Evolutionary conservation across 1,284 basidiomycete species (phyloP), one percentile per base, ranked within the genome.

Genomic region (Trichosporon asahii): DNA sequence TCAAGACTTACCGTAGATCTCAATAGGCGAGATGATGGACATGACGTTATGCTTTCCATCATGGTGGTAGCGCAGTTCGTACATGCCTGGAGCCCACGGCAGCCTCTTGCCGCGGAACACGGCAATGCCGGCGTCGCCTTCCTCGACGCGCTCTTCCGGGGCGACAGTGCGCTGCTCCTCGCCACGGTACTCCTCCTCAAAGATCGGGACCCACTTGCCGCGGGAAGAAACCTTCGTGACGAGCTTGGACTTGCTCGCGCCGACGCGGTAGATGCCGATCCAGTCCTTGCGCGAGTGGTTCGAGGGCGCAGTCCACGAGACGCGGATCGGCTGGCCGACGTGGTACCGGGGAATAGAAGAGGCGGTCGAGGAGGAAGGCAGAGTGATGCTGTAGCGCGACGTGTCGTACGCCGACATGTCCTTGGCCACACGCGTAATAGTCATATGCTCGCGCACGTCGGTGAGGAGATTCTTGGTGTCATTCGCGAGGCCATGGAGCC

Each of bases 31-130:
- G 68, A 91, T 89, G 64, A 90, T 82, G 68, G 90, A 89, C 87
- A 99, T 91, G 69, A 99, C 96, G 80, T 95, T 97, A 84, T 99
- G 93, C 82, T 96, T 98, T 64, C 93, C 93, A 80, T 94, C 92
- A 76, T 95, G 94, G 80, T 96, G 94, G 68, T 78, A 82, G 74
- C 86, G 80, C 77, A 95, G 89, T 86, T 99, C 96, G 81, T 98
- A 99, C 68, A 84, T 84, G 3, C 96, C 97, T 33, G 88, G 87
- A 23, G 88, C 83, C 95, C 95, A 98, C 2, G 95, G 94, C 33
- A 99, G 84, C 9, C 87, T 88, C 73, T 92, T 88, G 8, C 89
- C 89, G 73, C 88, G 88, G 85, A 97, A 95, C 2, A 89, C 87
- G 23, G 92, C 87, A n/a, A 85, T 86, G 1, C 94, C 94, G 14